Evolutionary conservation across 2,329 filamentous ascomycete species (phyloP).

Genomic region (Ceratocystis huliohia): DNA sequence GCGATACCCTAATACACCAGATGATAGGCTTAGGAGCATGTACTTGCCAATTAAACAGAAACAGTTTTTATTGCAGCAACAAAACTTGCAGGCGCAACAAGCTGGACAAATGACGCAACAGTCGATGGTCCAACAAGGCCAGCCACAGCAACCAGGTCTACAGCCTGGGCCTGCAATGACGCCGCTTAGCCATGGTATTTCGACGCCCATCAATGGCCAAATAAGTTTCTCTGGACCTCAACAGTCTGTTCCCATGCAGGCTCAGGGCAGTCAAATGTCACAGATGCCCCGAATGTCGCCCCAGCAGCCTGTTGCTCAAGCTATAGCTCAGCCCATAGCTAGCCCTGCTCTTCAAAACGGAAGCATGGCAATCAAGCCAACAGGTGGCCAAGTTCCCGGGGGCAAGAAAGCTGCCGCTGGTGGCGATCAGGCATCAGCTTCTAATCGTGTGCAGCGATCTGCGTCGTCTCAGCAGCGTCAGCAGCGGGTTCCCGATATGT

Average conservation of each 20-base stretch:
- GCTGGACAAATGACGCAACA: constrained; percentile 24
- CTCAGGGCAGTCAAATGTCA: constrained; percentile 8
- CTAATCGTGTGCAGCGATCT: constrained; percentile 26
- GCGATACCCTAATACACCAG: not conserved
- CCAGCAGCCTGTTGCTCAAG: not conserved
- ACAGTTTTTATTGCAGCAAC: constrained; percentile 24
- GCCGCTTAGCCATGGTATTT: not conserved
- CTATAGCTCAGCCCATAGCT: not conserved
- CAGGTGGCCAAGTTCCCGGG: not conserved
- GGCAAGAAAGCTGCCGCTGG: not conserved
- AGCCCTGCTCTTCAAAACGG: constrained; percentile 27
- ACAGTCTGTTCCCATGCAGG: constrained; percentile 7
- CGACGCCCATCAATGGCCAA: constrained; percentile 8
- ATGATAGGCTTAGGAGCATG: not conserved
- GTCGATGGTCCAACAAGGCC: constrained; percentile 23
- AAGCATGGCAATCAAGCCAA: constrained; percentile 10
- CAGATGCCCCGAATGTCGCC: constrained; percentile 22
- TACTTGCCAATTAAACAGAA: not conserved
- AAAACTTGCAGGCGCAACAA: constrained; percentile 25
- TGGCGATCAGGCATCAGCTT: not conserved
- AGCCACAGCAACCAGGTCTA: constrained; percentile 16
- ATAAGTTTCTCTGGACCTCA: not conserved
- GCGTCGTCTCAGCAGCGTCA: constrained; percentile 6
- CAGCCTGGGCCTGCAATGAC: constrained; percentile 4
- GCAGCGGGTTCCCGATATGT: constrained; percentile 24